Evolutionary conservation across 1,284 basidiomycete species (phyloP).

Genomic region (Tylopilus sp.): DNA sequence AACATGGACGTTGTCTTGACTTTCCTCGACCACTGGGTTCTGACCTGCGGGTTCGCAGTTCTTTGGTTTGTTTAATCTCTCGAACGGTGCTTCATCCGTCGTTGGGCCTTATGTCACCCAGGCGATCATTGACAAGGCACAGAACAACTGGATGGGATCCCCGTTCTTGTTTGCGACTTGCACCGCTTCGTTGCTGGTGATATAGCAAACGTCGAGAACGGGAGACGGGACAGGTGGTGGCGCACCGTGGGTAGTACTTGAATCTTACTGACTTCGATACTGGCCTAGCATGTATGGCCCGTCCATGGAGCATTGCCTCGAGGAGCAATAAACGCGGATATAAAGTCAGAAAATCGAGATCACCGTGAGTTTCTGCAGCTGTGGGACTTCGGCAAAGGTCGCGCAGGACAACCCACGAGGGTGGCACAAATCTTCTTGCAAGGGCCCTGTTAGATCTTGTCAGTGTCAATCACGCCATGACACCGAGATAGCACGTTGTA

Average conservation of each 20-base stretch:
- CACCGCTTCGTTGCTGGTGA: slow-evolving; percentile 49
- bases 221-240: slow-evolving; percentile 54
- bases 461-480: no score
- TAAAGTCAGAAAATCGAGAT: no score
- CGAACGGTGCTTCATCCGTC: slow-evolving; percentile 78
- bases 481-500: no score
- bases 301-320: no score
- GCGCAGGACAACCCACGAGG: no score
- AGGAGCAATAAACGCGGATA: no score
- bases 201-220: slow-evolving; percentile 21
- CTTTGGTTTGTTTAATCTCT: slow-evolving; percentile 79
- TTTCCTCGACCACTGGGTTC: not conserved
- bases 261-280: no score
- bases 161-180: slow-evolving; percentile 80
- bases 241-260: slow-evolving; percentile 26
- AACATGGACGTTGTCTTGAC: slow-evolving; percentile 52
- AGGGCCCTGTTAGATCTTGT: no score
- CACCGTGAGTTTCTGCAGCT: no score
- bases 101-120: slow-evolving; percentile 78
- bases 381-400: no score
- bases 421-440: no score
- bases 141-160: slow-evolving; percentile 75
- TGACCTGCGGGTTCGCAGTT: slow-evolving; percentile 42
- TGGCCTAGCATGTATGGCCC: no score
- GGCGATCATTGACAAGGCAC: slow-evolving; percentile 68